phyloP scores from a whole-genome alignment of 2,329 filamentous ascomycete species.

The Aspergillus ochraceoroseus region DNA sequence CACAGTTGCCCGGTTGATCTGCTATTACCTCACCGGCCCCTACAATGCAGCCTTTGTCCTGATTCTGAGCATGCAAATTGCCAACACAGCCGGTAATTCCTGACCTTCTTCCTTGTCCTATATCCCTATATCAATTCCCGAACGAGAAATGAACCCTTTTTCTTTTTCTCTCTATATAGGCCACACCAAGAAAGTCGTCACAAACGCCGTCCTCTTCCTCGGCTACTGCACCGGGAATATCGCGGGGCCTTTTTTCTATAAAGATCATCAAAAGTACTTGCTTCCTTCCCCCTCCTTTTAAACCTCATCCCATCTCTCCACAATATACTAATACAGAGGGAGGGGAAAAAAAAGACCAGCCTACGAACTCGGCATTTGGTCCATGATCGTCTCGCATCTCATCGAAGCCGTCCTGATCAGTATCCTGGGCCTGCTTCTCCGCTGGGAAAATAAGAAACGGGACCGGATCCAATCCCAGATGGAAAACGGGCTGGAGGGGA shows the following conservation, averaged over 20 bases:
- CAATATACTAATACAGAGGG: not conserved
- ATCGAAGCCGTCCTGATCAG: slow-evolving; percentile 49
- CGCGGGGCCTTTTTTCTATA: slow-evolving; percentile 60
- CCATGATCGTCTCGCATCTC: slow-evolving; percentile 53
- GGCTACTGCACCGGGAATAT: slow-evolving; percentile 60
- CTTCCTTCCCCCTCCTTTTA: not conserved
- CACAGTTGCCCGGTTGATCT: slow-evolving; percentile 53
- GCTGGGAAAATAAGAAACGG: slow-evolving; percentile 48
- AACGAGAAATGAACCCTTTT: too few species aligned
- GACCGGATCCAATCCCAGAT: slow-evolving; percentile 47
- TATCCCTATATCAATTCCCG: not conserved
- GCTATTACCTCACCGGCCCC: slow-evolving; percentile 54
- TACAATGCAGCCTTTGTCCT: slow-evolving; percentile 54
- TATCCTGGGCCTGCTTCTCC: slow-evolving; percentile 46
- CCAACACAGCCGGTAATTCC: slow-evolving; percentile 41
- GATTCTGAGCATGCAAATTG: slow-evolving; percentile 45
- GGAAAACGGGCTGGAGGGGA: slow-evolving; percentile 45
- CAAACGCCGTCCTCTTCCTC: slow-evolving; percentile 58
- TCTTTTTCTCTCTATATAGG: too few species aligned
- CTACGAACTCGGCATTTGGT: slow-evolving; percentile 53
- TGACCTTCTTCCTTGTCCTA: not conserved
- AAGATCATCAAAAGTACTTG: slow-evolving; percentile 45
- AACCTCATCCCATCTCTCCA: not conserved
- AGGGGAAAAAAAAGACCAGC: slow-evolving; percentile 35
- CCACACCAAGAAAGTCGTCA: slow-evolving; percentile 60